Evolutionary conservation across 2,329 filamentous ascomycete genomes (phyloP), one percentile per base, ranked within the genome.

Genomic region (Phialophora verrucosa): DNA sequence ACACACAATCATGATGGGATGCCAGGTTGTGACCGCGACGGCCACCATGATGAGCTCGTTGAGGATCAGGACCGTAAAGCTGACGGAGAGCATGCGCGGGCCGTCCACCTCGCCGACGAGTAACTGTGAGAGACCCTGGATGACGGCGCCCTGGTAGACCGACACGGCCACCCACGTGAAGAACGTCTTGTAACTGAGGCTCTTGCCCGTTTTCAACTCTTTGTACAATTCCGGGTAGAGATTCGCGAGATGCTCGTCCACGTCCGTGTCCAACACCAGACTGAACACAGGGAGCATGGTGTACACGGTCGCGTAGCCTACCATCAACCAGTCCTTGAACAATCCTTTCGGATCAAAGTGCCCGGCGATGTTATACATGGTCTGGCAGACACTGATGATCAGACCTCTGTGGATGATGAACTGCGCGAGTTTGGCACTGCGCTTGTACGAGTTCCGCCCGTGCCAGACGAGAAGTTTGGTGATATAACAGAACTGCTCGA

Each of bases 381-480:
- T 98, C 81, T 99, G 95, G 74, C 93, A 97, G 31, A 98, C 93
- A 62, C 88, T 90, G 75, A 99, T 96, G 74, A 99, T 97, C 53
- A 99, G 83, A 59, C 95, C 95, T 74, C 95, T 91, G 76, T 99
- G 96, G 74, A 99, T 99, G 74, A 99, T 94, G 78, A 99, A 99
- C 77, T 98, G 96, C 0, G 92, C 93, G 27, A 99, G 86, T 80
- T 99, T 99, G 31, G 95, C 95, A 66, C 89, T 92, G 54, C 96
- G 88, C 79, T 98, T 98, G 83, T 99, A 99, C 73, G 90, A 94
- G 80, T 99, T 99, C 35, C 96, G 89, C 0, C 95, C 95, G 76
- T 99, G 96, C 95, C 96, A 99, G 44, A 99, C 93, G n/a, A 99
- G 86, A 1, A 99, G 85, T 78, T 98, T 99, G 58, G 94, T 96